Conservation (phyloP, 75 land plant species). For the Pinus albicaulis region DNA sequence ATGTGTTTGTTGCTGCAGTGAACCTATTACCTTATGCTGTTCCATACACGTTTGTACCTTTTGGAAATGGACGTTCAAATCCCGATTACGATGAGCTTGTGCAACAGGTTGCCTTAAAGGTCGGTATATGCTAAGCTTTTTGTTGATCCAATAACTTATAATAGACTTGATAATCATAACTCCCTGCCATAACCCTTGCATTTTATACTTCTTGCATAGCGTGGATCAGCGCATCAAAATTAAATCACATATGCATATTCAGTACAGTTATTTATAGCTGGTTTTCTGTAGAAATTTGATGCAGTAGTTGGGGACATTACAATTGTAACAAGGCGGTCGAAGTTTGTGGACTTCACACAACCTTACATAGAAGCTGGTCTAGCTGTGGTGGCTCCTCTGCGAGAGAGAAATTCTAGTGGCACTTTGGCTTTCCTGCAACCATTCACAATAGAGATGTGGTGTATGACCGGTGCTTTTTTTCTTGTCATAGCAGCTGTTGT, state of each 20-base stretch:
- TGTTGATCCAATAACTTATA: background rate
- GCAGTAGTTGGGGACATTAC: conserved; percentile 62
- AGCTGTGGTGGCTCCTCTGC: conserved; percentile 43
- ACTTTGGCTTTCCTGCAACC: conserved; percentile 56
- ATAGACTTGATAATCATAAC: background rate
- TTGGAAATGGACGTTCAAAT: conserved; percentile 24
- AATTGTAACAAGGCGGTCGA: conserved; percentile 41
- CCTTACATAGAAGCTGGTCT: conserved; percentile 60
- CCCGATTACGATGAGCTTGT: conserved; percentile 57
- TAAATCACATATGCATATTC: background rate
- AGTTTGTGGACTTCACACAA: conserved; percentile 53
- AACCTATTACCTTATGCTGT: conserved; percentile 21
- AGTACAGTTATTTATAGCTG: background rate
- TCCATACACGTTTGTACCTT: conserved; percentile 25
- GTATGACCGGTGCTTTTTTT: conserved; percentile 41
- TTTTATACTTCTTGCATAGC: background rate
- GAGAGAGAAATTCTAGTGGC: conserved; percentile 12
- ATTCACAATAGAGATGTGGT: conserved; percentile 52
- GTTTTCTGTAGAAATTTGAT: conserved; percentile 43
- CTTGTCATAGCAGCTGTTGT: conserved; percentile 48
- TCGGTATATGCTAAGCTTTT: conserved; percentile 4
- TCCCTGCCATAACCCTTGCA: background rate
- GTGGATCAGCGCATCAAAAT: background rate
- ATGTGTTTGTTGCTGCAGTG: conserved; percentile 33
- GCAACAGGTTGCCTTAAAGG: conserved; percentile 31